Base-by-base conservation (phyloP, 805 yeast species). In the Blastobotrys attinorum region DNA sequence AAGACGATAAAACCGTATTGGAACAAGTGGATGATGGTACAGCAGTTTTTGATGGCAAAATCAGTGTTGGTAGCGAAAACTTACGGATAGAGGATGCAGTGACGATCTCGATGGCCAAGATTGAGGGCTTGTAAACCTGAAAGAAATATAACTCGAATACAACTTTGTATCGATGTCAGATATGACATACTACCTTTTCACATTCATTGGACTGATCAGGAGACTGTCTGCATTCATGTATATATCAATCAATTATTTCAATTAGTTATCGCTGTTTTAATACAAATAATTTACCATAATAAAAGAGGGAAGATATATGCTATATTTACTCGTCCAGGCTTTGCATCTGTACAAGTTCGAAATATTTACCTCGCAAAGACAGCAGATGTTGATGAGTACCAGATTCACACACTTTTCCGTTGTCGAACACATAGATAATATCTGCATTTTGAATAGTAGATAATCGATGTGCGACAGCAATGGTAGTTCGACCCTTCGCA, bases 391-490 rank as follows among this genome's bases (percentile, higher is more conserved):
- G 57, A 57, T 72, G 82, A 4, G 69, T 65, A 11, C 85, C 83
- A 7, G 64, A 53, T 56, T 85, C 94, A 2, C 67, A 62, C 39
- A 84, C 76, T 39, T 63, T 61, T 16, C 95, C 95, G 42, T 69
- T 63, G 40, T 73, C 72, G 46, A 85, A 64, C 46, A 82, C 76
- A 42, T 73, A 73, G 29, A 85, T 80, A 42, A 68, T 67, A 41
- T 76, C 73, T 0, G 94, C 79, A 48, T 73, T 71, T 47, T 71
- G 69, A 48, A 82, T 82, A 0, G 89, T 81, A 47, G 77, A 76
- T 65, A 86, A 69, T 52, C 95, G 70, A 64, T 85, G 95, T 4
- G 95, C 95, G 60, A 86, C 83, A 53, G 94, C 86, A 50, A 85
- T 67, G 32, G 87, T 81, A 2, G 95, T 85, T 56, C 95, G 80